These are phyloP conservation scores for Ogataea methylovora DNA, from an alignment of 805 yeast species.

Conservation along the genomic window DNA sequence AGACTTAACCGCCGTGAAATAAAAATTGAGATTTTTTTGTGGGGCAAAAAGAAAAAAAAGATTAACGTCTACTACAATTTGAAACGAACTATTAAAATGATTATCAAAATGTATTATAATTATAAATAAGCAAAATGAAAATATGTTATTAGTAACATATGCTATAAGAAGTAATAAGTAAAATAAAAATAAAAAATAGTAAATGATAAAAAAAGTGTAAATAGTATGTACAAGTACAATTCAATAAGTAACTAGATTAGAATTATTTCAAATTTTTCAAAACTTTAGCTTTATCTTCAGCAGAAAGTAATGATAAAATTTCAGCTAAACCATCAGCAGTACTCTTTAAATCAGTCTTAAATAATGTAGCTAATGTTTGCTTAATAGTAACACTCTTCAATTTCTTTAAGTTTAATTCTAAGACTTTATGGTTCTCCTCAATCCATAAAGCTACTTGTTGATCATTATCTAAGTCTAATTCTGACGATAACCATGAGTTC, in stretches of 20 bases:
- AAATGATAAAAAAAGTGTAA: neutral
- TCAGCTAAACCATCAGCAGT: constrained; percentile 51
- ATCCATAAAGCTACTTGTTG: constrained; percentile 77
- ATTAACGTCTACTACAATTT: no score
- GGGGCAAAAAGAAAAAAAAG: neutral
- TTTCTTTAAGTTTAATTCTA: constrained; percentile 54
- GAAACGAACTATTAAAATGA: no score
- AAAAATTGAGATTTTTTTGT: no score
- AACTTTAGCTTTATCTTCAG: constrained; percentile 45
- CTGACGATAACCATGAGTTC: constrained; percentile 77
- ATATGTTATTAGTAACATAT: neutral
- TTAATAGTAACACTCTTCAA: constrained; percentile 62
- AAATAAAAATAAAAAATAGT: neutral
- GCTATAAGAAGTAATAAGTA: neutral
- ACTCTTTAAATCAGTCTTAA: constrained; percentile 45
- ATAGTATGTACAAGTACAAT: constrained; percentile 1
- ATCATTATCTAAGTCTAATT: constrained; percentile 65
- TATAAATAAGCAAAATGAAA: neutral
- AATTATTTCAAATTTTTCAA: constrained; percentile 20
- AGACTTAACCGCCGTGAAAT: no score
- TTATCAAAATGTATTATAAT: neutral
- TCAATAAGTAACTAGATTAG: neutral
- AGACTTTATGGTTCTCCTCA: constrained; percentile 62
- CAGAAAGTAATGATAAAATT: constrained; percentile 42
- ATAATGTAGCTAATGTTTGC: constrained; percentile 51